Conservation (phyloP, 345 rosid genomes). For the Laguncularia racemosa region DNA sequence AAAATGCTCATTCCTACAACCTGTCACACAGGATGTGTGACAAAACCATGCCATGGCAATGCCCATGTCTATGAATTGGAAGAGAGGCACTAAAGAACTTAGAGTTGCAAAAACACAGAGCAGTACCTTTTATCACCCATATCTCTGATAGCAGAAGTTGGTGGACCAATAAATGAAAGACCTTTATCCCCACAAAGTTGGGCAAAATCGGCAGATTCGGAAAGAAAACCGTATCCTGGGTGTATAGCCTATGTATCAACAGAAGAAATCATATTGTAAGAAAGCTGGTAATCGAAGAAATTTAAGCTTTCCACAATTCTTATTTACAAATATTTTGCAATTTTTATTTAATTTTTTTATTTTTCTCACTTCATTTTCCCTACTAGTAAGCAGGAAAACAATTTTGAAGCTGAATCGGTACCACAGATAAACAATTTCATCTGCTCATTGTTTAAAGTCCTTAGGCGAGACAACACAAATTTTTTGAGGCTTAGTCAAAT, state of each 20-base stretch:
- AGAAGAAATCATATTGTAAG: conserved; percentile 15
- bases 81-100: not conserved
- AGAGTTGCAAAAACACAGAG: not conserved
- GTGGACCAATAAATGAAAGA: conserved; percentile 81
- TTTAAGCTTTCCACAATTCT: not conserved
- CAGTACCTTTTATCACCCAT: conserved; percentile 96
- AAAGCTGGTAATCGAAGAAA: conserved; percentile 6
- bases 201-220: conserved; percentile 82
- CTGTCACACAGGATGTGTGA: no score
- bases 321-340: not conserved
- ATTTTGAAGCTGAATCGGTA: not conserved
- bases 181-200: conserved; percentile 75
- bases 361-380: not conserved
- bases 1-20: no score
- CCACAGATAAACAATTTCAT: no score
- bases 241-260: conserved; percentile 64
- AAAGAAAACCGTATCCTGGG: conserved; percentile 90
- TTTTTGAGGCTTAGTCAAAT: no score
- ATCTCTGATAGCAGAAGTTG: conserved; percentile 83
- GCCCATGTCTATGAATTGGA: no score
- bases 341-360: no score
- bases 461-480: no score
- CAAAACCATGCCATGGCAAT: no score
- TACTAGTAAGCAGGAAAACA: not conserved
- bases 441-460: no score